Conservation (phyloP, 2,329 filamentous ascomycete species). For the Tolypocladium pustulatum region DNA sequence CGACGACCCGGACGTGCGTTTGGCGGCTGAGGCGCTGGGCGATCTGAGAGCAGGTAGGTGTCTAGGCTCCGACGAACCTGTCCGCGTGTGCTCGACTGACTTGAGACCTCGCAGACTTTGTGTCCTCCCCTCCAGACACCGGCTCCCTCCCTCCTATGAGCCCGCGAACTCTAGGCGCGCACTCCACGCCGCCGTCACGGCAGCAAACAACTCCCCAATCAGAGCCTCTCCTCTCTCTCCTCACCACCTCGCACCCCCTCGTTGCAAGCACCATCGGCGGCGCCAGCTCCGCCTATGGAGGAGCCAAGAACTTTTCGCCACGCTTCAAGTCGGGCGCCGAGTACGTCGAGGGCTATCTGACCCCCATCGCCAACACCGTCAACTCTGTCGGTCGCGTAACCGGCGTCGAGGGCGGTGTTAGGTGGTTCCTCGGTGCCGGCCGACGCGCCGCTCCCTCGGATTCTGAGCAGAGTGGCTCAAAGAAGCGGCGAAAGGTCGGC, state of each 20-base stretch:
- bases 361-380: conserved; percentile 77
- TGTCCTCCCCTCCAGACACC: conserved; percentile 48
- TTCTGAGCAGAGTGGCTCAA: conserved; percentile 33
- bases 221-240: conserved; percentile 75
- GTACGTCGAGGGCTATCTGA: conserved; percentile 80
- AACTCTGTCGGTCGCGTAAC: conserved; percentile 75
- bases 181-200: conserved; percentile 1
- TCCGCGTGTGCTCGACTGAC: not conserved
- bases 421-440: conserved; percentile 65
- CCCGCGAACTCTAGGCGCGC: conserved; percentile 11
- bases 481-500: conserved; percentile 50
- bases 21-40: conserved; percentile 66
- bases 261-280: conserved; percentile 77
- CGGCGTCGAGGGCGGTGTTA: conserved; percentile 75
- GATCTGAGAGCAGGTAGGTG: conserved; percentile 61
- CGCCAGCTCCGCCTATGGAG: conserved; percentile 75
- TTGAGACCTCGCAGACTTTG: conserved; percentile 41
- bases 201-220: conserved; percentile 36
- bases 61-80: no score
- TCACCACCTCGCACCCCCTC: conserved; percentile 81
- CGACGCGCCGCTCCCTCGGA: conserved; percentile 39
- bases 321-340: conserved; percentile 83
- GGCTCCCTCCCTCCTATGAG: conserved; percentile 29
- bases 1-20: conserved; percentile 56
- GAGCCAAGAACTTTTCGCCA: conserved; percentile 83